Evolutionary conservation across 805 yeast genomes (phyloP).

Genomic region (Candida tibetensis): DNA sequence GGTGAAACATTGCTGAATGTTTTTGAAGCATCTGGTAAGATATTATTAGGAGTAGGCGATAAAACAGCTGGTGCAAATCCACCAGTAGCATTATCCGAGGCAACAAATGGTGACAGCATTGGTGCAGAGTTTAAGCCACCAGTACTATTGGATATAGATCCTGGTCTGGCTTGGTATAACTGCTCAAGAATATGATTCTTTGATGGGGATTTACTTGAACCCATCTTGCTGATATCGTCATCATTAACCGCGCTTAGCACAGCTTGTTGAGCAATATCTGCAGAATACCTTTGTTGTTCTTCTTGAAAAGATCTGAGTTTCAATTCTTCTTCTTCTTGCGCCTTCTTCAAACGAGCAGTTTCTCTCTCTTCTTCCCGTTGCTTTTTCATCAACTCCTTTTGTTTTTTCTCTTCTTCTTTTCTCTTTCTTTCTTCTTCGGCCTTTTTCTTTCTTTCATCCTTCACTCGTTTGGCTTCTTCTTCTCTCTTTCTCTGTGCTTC

Average conservation of each 20-base stretch:
- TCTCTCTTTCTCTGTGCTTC: conserved; percentile 30
- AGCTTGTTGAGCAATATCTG: conserved; percentile 2
- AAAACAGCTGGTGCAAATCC: conserved; percentile 1
- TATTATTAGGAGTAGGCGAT: neutral
- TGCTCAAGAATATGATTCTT: conserved; percentile 31
- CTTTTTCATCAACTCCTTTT: conserved; percentile 13
- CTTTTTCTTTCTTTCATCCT: conserved; percentile 25
- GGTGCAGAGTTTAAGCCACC: neutral
- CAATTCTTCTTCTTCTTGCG: conserved; percentile 10
- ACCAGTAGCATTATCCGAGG: neutral
- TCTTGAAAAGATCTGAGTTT: conserved; percentile 13
- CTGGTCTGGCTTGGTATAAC: conserved; percentile 33
- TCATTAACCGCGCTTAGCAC: neutral
- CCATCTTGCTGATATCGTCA: neutral
- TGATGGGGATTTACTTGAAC: conserved; percentile 8
- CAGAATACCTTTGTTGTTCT: conserved; percentile 8
- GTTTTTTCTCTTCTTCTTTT: conserved; percentile 24
- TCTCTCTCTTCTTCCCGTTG: conserved; percentile 12
- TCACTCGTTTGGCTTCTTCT: conserved; percentile 23
- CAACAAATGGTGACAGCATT: neutral
- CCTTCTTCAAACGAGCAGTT: conserved; percentile 8
- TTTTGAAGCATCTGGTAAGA: neutral
- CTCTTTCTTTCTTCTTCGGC: conserved; percentile 22
- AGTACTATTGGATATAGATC: conserved; percentile 8
- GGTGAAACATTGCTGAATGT: conserved; percentile 8